Evolutionary conservation across 2,329 filamentous ascomycete species (phyloP), one percentile per base, ranked within the genome.

Genomic region (Epichloe festucae): DNA sequence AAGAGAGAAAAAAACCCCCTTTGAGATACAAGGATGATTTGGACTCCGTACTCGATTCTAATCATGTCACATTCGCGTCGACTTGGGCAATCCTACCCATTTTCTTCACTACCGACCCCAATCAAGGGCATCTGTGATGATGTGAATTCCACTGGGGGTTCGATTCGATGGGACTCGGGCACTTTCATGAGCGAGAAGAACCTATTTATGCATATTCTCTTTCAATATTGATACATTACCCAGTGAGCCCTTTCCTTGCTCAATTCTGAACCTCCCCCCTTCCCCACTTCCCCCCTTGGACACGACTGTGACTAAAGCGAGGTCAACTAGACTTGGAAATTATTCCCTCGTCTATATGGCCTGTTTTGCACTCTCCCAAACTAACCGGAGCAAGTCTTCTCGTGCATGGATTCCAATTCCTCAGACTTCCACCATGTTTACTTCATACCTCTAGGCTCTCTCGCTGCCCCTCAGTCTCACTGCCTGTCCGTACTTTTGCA

Each of bases 401-500:
- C 10, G 46, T 41, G 5, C 19, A 31, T 7, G n/a, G 36, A 31
- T 41, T 11, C 17, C 14, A 5, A 3, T 17, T 19, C 38, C 15
- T 19, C 14, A 11, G 10, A 19, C 23, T 11, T 41, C n/a, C 34
- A 4, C 17, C 52, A 8, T 7, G 34, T 48, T 12, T 40, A 21
- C 19, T 21, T 12, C 12, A 19, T 6, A 2, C 23, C 38, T 19
- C 62, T 76, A 95, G 62, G 88, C 89, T 62, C 93, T 81, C 77
- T 98, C 93, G 65, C 91, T 97, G 41, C 93, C 93, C 62, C 93
- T 82, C 71, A 98, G 76, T 64, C 93, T 81, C 57, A 98, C 93
- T 2, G 93, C 87, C 71, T 98, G 93, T 44, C 93, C 93, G 69
- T 98, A 98, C 77, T 98, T 98, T 73, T 98, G 93, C 60, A 98